Evolutionary conservation across 805 yeast species (phyloP).

Genomic region (Saturnispora saitoi): DNA sequence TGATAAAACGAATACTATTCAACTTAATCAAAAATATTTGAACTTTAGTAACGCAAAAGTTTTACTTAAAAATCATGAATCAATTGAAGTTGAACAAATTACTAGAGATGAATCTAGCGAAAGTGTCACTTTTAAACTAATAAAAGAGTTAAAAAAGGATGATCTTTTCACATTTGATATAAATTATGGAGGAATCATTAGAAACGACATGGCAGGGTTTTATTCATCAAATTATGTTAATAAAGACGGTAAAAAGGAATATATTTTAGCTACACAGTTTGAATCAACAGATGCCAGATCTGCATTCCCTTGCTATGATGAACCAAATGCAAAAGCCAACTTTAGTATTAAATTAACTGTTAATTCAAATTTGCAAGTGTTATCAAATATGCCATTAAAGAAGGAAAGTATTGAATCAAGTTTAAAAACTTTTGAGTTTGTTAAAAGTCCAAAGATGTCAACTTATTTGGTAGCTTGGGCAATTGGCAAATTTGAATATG

Average conservation of each 20-base stretch:
- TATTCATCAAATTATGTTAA: conserved; percentile 39
- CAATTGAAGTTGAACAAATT: conserved; percentile 19
- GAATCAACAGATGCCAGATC: conserved; percentile 54
- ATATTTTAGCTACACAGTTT: conserved; percentile 45
- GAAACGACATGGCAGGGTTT: conserved; percentile 50
- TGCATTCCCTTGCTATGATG: conserved; percentile 52
- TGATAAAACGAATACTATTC: conserved; percentile 35
- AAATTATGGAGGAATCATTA: conserved; percentile 36
- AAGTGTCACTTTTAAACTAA: conserved; percentile 50
- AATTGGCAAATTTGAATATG: conserved; percentile 46
- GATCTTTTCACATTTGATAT: conserved; percentile 29
- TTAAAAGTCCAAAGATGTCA: conserved; percentile 45
- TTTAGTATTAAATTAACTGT: conserved; percentile 38
- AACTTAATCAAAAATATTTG: conserved; percentile 41
- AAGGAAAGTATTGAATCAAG: conserved; percentile 14
- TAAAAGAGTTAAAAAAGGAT: conserved; percentile 23
- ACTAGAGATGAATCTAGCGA: conserved; percentile 40
- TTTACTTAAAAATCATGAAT: conserved; percentile 9
- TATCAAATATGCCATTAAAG: conserved; percentile 41
- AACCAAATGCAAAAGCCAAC: conserved; percentile 48
- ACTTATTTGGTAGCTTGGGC: conserved; percentile 54
- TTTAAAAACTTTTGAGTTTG: conserved; percentile 29
- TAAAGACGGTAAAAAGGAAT: conserved; percentile 28
- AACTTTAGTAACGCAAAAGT: conserved; percentile 23
- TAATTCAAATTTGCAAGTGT: conserved; percentile 28